Evolutionary conservation across 441 rosid species (phyloP).

Genomic region (Syzygium syzygioides): DNA sequence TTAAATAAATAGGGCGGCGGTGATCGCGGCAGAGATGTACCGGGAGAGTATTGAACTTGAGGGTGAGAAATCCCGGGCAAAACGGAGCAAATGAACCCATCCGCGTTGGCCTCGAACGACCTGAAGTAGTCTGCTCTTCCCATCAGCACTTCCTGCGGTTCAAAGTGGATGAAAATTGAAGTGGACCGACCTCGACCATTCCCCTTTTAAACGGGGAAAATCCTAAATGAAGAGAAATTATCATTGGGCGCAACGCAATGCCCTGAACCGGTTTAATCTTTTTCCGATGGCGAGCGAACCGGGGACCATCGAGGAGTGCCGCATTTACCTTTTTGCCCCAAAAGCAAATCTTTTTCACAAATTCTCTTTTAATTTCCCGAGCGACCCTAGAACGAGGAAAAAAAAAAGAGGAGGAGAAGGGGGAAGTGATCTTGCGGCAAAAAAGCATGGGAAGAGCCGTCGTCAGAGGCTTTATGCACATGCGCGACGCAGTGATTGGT

Average conservation of each 20-base stretch:
- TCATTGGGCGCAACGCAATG: not conserved
- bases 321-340: not conserved
- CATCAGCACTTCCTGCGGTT: conserved; percentile 79
- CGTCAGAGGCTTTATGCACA: conserved; percentile 45
- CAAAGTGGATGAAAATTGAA: not conserved
- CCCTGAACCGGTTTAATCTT: not conserved
- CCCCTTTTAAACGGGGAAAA: not conserved
- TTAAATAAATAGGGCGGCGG: not conserved
- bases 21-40: conserved; percentile 14
- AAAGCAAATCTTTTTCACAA: conserved; percentile 1
- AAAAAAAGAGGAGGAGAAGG: too few species aligned
- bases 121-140: conserved; percentile 82
- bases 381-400: not conserved
- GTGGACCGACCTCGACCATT: not conserved
- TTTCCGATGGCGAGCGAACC: not conserved
- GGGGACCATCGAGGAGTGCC: conserved; percentile 10
- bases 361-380: not conserved
- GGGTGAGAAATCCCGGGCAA: conserved; percentile 87
- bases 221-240: not conserved
- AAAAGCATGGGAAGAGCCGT: conserved; percentile 25
- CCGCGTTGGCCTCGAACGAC: conserved; percentile 86
- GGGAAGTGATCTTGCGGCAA: not conserved
- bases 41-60: conserved; percentile 94
- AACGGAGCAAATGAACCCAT: conserved; percentile 79
- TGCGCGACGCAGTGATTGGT: conserved; percentile 25